phyloP scores from a whole-genome alignment of 768 basidiomycete genomes.

The Termitomyces sp. region DNA sequence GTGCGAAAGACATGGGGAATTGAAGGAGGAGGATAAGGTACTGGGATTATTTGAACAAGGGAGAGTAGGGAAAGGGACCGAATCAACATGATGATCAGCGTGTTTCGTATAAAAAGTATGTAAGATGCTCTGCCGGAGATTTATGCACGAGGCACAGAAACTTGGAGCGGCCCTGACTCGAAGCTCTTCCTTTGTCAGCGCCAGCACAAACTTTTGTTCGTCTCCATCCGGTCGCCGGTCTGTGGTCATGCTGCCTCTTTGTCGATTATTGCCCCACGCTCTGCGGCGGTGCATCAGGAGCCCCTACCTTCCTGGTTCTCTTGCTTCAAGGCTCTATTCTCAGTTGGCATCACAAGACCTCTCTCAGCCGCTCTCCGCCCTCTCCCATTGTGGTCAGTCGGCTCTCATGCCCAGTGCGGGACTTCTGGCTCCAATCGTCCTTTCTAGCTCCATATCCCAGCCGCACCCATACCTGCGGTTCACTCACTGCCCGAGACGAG shows the following conservation, averaged over 20 bases:
- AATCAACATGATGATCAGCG: constrained; percentile 20
- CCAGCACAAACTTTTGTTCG: constrained; percentile 7
- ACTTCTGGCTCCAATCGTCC: constrained; percentile 14
- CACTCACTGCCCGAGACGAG: constrained; percentile 44
- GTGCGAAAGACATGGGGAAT: constrained; percentile 36
- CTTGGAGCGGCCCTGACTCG: constrained; percentile 12
- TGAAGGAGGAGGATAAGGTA: constrained; percentile 6
- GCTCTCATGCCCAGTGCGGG: constrained; percentile 11
- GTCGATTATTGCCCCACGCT: constrained; percentile 3
- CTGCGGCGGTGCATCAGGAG: constrained; percentile 6
- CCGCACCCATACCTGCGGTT: constrained; percentile 61
- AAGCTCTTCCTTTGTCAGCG: constrained; percentile 4
- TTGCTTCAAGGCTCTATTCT: constrained; percentile 16
- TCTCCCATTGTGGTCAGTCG: constrained; percentile 31
- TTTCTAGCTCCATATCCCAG: constrained; percentile 49
- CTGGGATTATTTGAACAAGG: background rate
- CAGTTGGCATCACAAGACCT: constrained; percentile 17
- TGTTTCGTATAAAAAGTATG: constrained; percentile 17
- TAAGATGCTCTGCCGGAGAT: constrained; percentile 9
- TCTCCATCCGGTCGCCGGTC: background rate
- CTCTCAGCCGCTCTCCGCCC: constrained; percentile 6
- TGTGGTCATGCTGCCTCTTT: constrained; percentile 12
- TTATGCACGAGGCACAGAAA: constrained; percentile 15
- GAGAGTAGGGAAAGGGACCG: constrained; percentile 11
- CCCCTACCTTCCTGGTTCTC: constrained; percentile 5